Conservation (phyloP, 2,329 filamentous ascomycete genomes). For the Teratosphaeria gauchensis region DNA sequence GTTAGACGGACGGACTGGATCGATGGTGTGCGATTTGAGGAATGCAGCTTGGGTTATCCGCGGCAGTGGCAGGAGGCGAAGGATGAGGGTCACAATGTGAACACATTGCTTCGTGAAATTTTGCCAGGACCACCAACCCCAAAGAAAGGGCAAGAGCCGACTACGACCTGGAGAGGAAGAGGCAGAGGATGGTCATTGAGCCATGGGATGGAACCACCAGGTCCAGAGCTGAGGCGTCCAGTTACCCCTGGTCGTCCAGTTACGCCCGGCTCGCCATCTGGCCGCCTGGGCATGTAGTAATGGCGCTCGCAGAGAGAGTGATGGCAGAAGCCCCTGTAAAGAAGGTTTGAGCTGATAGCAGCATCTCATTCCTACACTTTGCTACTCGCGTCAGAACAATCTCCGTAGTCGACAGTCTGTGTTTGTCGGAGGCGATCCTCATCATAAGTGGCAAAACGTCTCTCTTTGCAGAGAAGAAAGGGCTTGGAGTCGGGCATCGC, state of each 20-base stretch:
- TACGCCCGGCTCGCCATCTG: neutral
- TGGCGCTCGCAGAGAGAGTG: neutral
- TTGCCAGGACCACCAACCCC: conserved; percentile 29
- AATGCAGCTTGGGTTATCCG: conserved; percentile 39
- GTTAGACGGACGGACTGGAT: conserved; percentile 39
- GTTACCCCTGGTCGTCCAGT: neutral
- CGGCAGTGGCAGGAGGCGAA: conserved; percentile 37
- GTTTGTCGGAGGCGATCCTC: no score
- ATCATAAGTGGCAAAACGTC: no score
- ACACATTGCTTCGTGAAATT: conserved; percentile 37
- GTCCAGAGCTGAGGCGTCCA: neutral
- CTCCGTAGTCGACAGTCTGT: no score
- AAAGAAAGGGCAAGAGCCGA: conserved; percentile 7
- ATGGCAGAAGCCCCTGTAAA: neutral
- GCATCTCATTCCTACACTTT: neutral
- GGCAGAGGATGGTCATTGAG: conserved; percentile 9
- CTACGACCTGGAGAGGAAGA: conserved; percentile 7
- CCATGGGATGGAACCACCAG: conserved; percentile 5
- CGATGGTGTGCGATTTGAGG: conserved; percentile 38
- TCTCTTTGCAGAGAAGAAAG: no score
- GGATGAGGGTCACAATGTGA: conserved; percentile 34
- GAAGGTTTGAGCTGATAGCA: neutral
- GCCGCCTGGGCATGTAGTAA: neutral
- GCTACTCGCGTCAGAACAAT: no score
- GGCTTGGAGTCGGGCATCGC: no score